Base-by-base conservation (phyloP, 192 early-diverging fungal genomes). In the Coemansia sp. region DNA sequence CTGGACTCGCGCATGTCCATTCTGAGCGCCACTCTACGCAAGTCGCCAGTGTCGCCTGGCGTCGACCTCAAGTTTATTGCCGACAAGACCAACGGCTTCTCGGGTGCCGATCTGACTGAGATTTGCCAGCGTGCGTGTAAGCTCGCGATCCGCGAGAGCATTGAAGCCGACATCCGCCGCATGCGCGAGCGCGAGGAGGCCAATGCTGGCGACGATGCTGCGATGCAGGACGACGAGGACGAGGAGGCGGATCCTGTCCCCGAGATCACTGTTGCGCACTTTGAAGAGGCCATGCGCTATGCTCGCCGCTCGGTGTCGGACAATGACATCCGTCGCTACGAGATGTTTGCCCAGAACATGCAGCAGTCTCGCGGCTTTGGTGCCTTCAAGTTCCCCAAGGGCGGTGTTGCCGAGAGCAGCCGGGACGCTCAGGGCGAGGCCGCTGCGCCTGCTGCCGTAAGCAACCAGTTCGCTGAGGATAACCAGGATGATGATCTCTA, bases 261-360 rank as follows among this genome's bases (percentile, higher is more conserved):
- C 6, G 90, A 95, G 74, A 93, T 99, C 75, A 97, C 97, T 38
- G 80, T 87, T 38, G 91, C 87, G n/a, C 96, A 99, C 86, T 99
- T 99, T 86, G 97, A 99, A 76, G 96, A 98, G 86, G 97, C 97
- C 58, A 99, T 99, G 97, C 89, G 89, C 87, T 97, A 87, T 86
- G 97, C 97, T 31, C 92, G 97, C 63, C 92, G 97, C 65, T 95
- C 93, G 13, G 97, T 99, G 10, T 92, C 90, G 64, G 95, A 98
- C 77, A 94, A 91, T 71, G 97, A 99, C 71, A 96, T 98, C 69
- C 95, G 95, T 78, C 95, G 92, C 85, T 99, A 99, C 85, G 96
- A 99, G 87, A 96, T 97, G 94, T 99, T 99, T 91, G 92, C 97
- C 18, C 95, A 96, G 77, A 99, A 96, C 83, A 85, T 99, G 79